These are phyloP conservation scores for Agaricales sp. DNA, from an alignment of 1,284 basidiomycete species.

Conservation along the genomic window DNA sequence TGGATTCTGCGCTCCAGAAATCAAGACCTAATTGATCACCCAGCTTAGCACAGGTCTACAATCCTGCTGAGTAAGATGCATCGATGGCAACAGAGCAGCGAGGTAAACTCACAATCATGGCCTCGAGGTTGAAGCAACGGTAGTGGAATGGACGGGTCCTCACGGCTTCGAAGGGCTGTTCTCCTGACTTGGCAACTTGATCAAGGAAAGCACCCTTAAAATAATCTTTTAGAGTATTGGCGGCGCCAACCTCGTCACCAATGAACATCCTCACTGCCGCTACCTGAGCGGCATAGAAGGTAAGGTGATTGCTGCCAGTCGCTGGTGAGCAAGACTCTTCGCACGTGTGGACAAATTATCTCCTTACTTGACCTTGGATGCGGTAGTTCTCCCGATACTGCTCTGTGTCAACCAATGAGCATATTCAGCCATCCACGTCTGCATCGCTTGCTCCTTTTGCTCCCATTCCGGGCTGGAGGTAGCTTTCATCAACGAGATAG, in stretches of 20 bases:
- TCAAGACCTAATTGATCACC: constrained; percentile 41
- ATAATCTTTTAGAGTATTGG: constrained; percentile 27
- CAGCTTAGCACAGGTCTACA: constrained; percentile 41
- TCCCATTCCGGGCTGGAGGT: constrained; percentile 35
- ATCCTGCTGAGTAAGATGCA: constrained; percentile 8
- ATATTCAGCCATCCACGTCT: constrained; percentile 36
- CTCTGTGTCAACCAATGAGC: constrained; percentile 37
- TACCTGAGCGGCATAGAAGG: constrained; percentile 31
- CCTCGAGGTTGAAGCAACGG: constrained; percentile 48
- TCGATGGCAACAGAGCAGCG: constrained; percentile 10
- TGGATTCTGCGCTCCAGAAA: constrained; percentile 40
- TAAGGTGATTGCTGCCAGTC: constrained; percentile 39
- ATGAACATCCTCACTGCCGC: constrained; percentile 26
- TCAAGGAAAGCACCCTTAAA: constrained; percentile 35
- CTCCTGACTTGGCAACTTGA: constrained; percentile 45
- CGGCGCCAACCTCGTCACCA: constrained; percentile 29
- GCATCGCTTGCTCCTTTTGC: constrained; percentile 29
- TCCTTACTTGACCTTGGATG: constrained; percentile 24
- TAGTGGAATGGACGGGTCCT: constrained; percentile 53
- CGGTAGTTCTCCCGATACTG: constrained; percentile 31
- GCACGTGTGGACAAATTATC: constrained; percentile 1
- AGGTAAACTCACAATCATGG: constrained; percentile 36
- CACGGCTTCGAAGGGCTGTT: constrained; percentile 51
- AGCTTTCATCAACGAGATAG: constrained; percentile 32
- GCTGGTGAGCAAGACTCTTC: constrained; percentile 2